Evolutionary conservation across 2,329 filamentous ascomycete genomes (phyloP).

Genomic region (Stemphylium vesicarium): DNA sequence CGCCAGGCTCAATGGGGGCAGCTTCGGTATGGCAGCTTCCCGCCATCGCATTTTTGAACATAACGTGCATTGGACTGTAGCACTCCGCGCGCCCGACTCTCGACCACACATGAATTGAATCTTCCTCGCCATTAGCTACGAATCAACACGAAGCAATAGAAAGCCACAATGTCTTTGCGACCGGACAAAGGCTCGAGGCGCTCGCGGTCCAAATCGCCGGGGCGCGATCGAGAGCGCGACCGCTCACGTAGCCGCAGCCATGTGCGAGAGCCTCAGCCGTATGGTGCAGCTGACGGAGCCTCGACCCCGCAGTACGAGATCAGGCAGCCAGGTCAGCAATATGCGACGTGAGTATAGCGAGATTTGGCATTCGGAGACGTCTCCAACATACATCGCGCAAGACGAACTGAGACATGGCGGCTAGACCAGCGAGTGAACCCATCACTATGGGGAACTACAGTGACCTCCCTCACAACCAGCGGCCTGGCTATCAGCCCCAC

Average conservation of each 20-base stretch:
- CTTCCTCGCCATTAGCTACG: not conserved
- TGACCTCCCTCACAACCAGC: constrained; percentile 53
- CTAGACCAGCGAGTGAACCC: constrained; percentile 39
- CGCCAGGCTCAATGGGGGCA: constrained; percentile 15
- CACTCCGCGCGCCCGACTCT: constrained; percentile 3
- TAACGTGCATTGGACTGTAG: constrained; percentile 1
- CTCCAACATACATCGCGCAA: constrained; percentile 7
- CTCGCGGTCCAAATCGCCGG: constrained; percentile 52
- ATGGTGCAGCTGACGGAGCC: constrained; percentile 38
- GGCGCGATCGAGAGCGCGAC: constrained; percentile 46
- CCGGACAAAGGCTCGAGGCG: constrained; percentile 51
- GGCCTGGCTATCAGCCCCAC: constrained; percentile 45
- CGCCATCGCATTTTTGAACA: constrained; percentile 28
- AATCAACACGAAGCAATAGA: not conserved
- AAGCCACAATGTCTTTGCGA: constrained; percentile 47
- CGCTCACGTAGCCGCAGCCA: constrained; percentile 50
- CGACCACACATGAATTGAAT: constrained; percentile 6
- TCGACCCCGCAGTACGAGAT: constrained; percentile 49
- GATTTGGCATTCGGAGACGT: not conserved
- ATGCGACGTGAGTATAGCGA: constrained; percentile 42
- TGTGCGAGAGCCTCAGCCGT: constrained; percentile 46
- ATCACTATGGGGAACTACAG: constrained; percentile 54
- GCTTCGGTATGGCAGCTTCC: constrained; percentile 19
- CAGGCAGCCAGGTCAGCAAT: constrained; percentile 48
- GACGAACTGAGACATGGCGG: constrained; percentile 41